These are phyloP conservation scores for Lagenaria siceraria DNA, from an alignment of 306 rosid genomes.

Conservation along the genomic window DNA sequence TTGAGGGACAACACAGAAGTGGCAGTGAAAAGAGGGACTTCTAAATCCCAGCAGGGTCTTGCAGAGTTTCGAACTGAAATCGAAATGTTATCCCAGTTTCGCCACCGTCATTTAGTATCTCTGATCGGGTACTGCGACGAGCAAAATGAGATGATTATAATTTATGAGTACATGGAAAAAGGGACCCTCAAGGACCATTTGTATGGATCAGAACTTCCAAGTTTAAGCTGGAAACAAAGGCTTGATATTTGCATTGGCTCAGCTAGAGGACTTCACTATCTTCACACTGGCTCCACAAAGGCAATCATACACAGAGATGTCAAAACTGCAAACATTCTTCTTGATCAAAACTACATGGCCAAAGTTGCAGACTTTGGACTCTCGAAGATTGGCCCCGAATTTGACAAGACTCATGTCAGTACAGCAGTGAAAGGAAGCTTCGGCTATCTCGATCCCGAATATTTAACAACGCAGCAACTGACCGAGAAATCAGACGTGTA, in stretches of 20 bases:
- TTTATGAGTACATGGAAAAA: conserved; percentile 55
- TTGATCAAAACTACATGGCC: conserved; percentile 47
- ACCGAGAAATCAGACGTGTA: conserved; percentile 66
- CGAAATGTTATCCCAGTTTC: conserved; percentile 59
- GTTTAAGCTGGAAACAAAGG: conserved; percentile 50
- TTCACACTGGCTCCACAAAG: conserved; percentile 55
- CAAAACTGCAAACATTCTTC: conserved; percentile 60
- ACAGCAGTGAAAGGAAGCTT: conserved; percentile 68
- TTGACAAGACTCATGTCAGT: conserved; percentile 47
- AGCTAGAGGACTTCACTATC: conserved; percentile 71
- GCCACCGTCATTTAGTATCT: conserved; percentile 64
- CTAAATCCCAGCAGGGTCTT: conserved; percentile 44
- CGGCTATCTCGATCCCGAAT: conserved; percentile 75
- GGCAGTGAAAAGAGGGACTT: conserved; percentile 51
- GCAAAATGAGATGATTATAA: conserved; percentile 44
- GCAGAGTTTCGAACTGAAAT: conserved; percentile 53
- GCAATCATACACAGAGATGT: conserved; percentile 67
- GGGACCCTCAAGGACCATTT: conserved; percentile 49
- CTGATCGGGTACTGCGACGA: conserved; percentile 61
- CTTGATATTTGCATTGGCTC: conserved; percentile 67
- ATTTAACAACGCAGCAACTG: conserved; percentile 43
- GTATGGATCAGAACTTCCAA: conserved; percentile 29
- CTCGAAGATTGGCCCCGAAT: conserved; percentile 54
- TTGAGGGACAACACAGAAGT: conserved; percentile 42
- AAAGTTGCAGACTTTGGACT: conserved; percentile 70